Percentiles rank a stretch among this genome's conserved stretches.
These are phyloP conservation scores for Xylaria scruposa DNA, from an alignment of 495 filamentous ascomycete species.

Conservation along the genomic window DNA sequence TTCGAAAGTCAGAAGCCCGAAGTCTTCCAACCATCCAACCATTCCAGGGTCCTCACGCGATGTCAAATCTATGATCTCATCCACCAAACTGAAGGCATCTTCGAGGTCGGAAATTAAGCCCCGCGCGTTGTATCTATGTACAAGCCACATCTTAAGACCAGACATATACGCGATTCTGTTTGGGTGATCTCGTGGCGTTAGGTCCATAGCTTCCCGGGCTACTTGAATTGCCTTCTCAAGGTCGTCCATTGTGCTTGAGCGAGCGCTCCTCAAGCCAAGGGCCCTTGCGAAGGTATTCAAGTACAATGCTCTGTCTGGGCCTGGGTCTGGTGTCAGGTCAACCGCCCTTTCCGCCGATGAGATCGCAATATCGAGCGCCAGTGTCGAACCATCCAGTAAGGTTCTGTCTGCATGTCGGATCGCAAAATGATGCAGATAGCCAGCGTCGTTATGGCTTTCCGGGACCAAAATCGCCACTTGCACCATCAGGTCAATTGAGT, in stretches of 20 bases:
- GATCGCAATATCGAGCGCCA: background rate
- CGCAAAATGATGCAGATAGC: background rate
- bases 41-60: background rate
- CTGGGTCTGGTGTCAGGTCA: background rate
- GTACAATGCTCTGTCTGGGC: background rate
- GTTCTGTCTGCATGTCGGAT: background rate
- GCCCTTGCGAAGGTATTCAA: background rate
- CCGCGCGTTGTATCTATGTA: background rate
- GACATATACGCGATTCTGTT: background rate
- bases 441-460: background rate
- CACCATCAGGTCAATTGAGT: background rate
- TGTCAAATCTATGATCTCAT: background rate
- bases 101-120: background rate
- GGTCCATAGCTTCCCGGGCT: background rate
- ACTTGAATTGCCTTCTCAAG: background rate
- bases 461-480: background rate
- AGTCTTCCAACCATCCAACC: background rate
- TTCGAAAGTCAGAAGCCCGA: background rate
- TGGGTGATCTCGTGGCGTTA: background rate
- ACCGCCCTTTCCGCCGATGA: background rate
- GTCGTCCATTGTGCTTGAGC: background rate
- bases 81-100: background rate
- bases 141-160: background rate
- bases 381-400: background rate
- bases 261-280: background rate